Evolutionary conservation across 139 green algal genomes (phyloP), one percentile per base, ranked within the genome.

Genomic region (Helicosporidium sp.): DNA sequence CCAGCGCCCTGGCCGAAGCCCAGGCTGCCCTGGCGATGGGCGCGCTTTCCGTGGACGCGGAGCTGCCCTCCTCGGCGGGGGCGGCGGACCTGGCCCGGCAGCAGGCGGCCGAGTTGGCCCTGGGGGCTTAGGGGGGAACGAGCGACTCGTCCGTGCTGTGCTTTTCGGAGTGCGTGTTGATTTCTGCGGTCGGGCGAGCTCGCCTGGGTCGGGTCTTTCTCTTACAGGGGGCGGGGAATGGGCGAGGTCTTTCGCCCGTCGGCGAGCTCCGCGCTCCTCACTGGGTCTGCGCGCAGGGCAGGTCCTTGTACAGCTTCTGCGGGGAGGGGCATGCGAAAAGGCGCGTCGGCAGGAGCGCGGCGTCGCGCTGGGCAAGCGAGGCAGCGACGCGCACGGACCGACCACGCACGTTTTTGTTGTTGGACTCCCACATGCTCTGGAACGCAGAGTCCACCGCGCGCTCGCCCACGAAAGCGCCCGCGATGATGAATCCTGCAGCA

Each of bases 1-100:
- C 33, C 33, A 34, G 2, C 12, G 2, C 19, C 6, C 3, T 52
- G 48, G 55, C 48, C 10, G 61, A 68, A 48, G 66, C 69, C 18
- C 62, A 68, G 47, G 48, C 42, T 25, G 62, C 54, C 15, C 68
- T 77, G 62, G 23, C 33, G 7, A 58, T 73, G n/a, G n/a, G n/a
- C n/a, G n/a, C n/a, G n/a, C n/a, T n/a, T n/a, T n/a, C n/a, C n/a
- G n/a, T n/a, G n/a, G n/a, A n/a, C n/a, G n/a, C n/a, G n/a, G n/a
- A n/a, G n/a, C n/a, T n/a, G n/a, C n/a, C n/a, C n/a, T n/a, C n/a
- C n/a, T n/a, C n/a, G n/a, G n/a, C n/a, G n/a, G n/a, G n/a, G n/a
- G n/a, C n/a, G n/a, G n/a, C n/a, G n/a, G n/a, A n/a, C n/a, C n/a
- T n/a, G n/a, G n/a, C n/a, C n/a, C n/a, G n/a, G 19, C 22, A 48